Conservation (phyloP, 306 rosid species). For the Cotoneaster glaucophyllus region DNA sequence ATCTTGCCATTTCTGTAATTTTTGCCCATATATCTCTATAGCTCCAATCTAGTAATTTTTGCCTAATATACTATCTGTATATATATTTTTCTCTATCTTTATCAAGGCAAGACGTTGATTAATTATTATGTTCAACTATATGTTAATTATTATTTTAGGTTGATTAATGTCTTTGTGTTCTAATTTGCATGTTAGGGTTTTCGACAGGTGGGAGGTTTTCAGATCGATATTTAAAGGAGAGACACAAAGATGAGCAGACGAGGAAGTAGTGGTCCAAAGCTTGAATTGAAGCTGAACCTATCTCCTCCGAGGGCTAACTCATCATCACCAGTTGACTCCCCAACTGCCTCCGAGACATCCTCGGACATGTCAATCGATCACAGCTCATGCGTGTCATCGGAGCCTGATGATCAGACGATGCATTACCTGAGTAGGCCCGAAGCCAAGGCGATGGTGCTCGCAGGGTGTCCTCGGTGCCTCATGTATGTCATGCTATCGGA, state of each 20-base stretch:
- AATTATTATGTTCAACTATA: not conserved
- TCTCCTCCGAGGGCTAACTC: not conserved
- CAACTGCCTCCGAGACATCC: not conserved
- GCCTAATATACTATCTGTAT: too few species aligned
- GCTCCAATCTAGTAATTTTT: too few species aligned
- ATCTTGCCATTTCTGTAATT: not conserved
- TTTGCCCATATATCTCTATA: too few species aligned
- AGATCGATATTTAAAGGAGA: not conserved
- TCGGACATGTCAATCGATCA: not conserved
- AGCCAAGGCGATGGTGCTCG: slow-evolving; percentile 64
- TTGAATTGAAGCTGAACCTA: not conserved
- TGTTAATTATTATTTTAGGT: not conserved
- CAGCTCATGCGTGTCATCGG: not conserved
- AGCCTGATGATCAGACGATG: not conserved
- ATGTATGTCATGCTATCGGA: slow-evolving; percentile 93
- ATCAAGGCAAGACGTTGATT: not conserved
- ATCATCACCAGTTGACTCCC: not conserved
- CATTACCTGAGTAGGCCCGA: slow-evolving; percentile 38
- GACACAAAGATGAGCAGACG: not conserved
- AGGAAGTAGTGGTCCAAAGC: not conserved
- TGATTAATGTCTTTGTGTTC: not conserved
- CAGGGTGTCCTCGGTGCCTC: slow-evolving; percentile 80
- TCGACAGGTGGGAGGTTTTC: not conserved
- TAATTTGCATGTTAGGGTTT: not conserved
- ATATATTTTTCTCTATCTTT: not conserved